A percentile compares a stretch with the other conserved stretches of the same genome.
Conservation (phyloP, 2,329 filamentous ascomycete species). For the Penicillium sp. region DNA sequence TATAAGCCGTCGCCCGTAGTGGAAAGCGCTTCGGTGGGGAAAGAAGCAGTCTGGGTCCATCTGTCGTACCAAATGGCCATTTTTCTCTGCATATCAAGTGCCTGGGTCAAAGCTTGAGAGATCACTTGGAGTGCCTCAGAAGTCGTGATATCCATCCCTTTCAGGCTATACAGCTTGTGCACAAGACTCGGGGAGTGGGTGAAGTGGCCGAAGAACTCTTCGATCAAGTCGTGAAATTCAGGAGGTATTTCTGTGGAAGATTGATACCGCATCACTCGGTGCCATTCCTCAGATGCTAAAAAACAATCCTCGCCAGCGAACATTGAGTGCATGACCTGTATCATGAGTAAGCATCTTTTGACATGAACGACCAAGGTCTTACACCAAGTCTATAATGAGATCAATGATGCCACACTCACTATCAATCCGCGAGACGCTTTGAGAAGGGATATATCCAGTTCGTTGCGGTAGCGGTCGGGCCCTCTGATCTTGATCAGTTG, state of each 20-base stretch:
- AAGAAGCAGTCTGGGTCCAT: slow-evolving; percentile 17
- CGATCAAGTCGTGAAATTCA: slow-evolving; percentile 22
- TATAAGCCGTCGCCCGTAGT: slow-evolving; percentile 19
- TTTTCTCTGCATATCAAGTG: slow-evolving; percentile 23
- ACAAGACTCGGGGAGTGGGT: slow-evolving; percentile 27
- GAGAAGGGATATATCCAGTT: slow-evolving; percentile 25
- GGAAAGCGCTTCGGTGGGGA: slow-evolving; percentile 21
- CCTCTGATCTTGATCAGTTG: slow-evolving; percentile 27
- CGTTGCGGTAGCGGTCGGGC: slow-evolving; percentile 19
- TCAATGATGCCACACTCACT: too few relatives aligned
- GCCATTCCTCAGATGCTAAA: slow-evolving; percentile 26
- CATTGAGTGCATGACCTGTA: slow-evolving; percentile 31
- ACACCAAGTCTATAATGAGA: too few relatives aligned
- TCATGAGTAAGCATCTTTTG: slow-evolving; percentile 6
- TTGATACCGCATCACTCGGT: slow-evolving; percentile 26
- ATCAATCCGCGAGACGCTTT: slow-evolving; percentile 29
- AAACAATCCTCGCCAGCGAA: slow-evolving; percentile 30
- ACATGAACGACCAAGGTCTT: too few relatives aligned
- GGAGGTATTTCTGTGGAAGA: slow-evolving; percentile 11
- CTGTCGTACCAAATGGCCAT: slow-evolving; percentile 23
- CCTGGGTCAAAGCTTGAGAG: slow-evolving; percentile 15
- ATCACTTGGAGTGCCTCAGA: slow-evolving; percentile 11
- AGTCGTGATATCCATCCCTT: slow-evolving; percentile 13
- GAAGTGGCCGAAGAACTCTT: slow-evolving; percentile 29
- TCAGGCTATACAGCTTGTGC: slow-evolving; percentile 26